Conservation (phyloP, 73 alveolate genomes). For the Paraurostyla sp. region DNA sequence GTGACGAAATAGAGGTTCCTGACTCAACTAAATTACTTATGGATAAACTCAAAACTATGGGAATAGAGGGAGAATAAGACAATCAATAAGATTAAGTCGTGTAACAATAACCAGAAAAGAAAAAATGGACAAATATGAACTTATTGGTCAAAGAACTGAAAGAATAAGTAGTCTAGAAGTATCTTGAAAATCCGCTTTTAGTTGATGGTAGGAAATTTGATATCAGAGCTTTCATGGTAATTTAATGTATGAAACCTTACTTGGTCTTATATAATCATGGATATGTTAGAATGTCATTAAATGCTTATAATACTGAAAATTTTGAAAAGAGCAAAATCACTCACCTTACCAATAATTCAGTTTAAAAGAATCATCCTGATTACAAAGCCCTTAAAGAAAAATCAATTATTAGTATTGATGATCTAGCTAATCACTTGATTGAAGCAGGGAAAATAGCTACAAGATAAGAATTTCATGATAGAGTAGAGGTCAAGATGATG, state of each 20-base stretch:
- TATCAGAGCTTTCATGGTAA: constrained; percentile 87
- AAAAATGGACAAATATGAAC: constrained; percentile 69
- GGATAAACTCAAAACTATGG: constrained; percentile 66
- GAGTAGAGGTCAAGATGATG: constrained; percentile 30
- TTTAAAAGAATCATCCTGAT: constrained; percentile 81
- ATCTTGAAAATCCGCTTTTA: constrained; percentile 87
- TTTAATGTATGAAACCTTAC: constrained; percentile 85
- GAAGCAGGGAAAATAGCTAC: constrained; percentile 9
- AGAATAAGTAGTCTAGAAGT: constrained; percentile 83
- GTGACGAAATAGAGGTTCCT: constrained; percentile 46
- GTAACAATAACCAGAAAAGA: neutral
- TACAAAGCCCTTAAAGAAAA: constrained; percentile 68
- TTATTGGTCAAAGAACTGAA: constrained; percentile 56
- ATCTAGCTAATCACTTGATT: neutral
- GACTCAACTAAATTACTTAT: constrained; percentile 66
- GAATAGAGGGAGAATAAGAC: constrained; percentile 45
- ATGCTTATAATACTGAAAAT: constrained; percentile 70
- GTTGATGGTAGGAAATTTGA: constrained; percentile 92
- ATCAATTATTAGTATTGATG: constrained; percentile 49
- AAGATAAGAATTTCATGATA: constrained; percentile 47
- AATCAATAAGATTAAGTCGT: neutral
- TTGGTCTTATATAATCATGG: constrained; percentile 78
- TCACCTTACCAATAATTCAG: constrained; percentile 82
- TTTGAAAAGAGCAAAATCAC: constrained; percentile 73
- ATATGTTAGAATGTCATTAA: constrained; percentile 77